A percentile compares a stretch with the other conserved stretches of the same genome.
Conservation (phyloP, 2,329 filamentous ascomycete species). For the Didymella sp. region DNA sequence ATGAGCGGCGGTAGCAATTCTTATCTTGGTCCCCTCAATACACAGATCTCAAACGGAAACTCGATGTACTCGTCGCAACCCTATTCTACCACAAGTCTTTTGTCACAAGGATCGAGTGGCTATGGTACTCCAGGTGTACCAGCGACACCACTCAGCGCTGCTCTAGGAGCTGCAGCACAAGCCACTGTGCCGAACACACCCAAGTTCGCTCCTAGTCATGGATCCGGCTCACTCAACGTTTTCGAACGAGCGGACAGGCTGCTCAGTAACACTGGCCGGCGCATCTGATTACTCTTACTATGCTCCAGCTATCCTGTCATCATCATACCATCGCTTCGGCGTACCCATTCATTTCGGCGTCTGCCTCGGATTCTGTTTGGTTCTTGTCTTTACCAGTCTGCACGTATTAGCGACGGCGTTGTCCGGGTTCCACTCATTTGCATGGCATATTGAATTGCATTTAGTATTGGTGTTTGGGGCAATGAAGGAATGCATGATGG, state of each 20-base stretch:
- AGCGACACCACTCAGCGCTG: conserved; percentile 87
- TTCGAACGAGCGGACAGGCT: conserved; percentile 48
- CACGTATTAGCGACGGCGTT: conserved; percentile 19
- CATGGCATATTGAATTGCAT: conserved; percentile 17
- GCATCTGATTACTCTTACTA: conserved; percentile 25
- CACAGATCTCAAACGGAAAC: conserved; percentile 39
- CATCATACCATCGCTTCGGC: background rate
- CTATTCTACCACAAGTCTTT: conserved; percentile 37
- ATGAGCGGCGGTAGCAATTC: conserved; percentile 32
- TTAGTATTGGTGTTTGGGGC: conserved; percentile 4
- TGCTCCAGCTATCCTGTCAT: background rate
- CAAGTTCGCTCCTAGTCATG: conserved; percentile 31
- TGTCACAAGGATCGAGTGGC: conserved; percentile 46
- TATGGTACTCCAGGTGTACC: conserved; percentile 67
- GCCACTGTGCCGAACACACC: conserved; percentile 77
- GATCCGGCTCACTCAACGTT: conserved; percentile 41
- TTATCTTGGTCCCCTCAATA: conserved; percentile 49
- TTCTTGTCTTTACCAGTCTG: conserved; percentile 1
- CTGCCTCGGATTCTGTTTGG: background rate
- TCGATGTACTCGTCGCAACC: conserved; percentile 40
- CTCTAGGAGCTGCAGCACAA: conserved; percentile 86
- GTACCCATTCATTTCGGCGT: background rate
- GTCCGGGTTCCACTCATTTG: conserved; percentile 22
- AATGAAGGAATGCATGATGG: background rate
- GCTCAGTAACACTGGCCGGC: conserved; percentile 40